Evolutionary conservation across 192 early-diverging fungal genomes (phyloP).

Genomic region (Rhizophlyctis rosea): DNA sequence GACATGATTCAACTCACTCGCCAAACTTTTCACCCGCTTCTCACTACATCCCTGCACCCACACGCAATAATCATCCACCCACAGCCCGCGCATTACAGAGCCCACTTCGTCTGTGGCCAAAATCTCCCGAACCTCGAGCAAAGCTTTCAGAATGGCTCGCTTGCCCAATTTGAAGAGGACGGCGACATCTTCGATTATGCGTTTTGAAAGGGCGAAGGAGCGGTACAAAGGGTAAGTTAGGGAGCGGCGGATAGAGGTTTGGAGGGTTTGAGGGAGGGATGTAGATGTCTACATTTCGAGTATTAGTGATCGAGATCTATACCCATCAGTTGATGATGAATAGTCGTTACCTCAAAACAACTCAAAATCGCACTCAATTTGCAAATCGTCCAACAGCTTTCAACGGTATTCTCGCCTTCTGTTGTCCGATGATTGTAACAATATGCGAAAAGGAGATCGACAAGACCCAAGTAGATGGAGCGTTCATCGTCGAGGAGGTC

Average conservation of each 20-base stretch:
- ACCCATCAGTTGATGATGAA: slow-evolving; percentile 4
- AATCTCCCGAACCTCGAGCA: slow-evolving; percentile 75
- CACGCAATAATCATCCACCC: slow-evolving; percentile 91
- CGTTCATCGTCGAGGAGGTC: slow-evolving; percentile 62
- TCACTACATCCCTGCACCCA: slow-evolving; percentile 83
- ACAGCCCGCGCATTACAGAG: slow-evolving; percentile 85
- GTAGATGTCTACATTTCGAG: slow-evolving; percentile 46
- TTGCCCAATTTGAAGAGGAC: slow-evolving; percentile 80
- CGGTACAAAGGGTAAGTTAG: slow-evolving; percentile 87
- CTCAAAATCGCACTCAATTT: slow-evolving; percentile 76
- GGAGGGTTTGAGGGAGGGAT: slow-evolving; percentile 56
- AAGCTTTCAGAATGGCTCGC: slow-evolving; percentile 70
- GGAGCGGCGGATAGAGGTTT: slow-evolving; percentile 71
- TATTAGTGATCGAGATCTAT: slow-evolving; percentile 8
- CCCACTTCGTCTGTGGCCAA: slow-evolving; percentile 84
- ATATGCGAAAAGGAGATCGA: slow-evolving; percentile 92
- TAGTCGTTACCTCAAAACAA: slow-evolving; percentile 61
- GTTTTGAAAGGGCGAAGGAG: slow-evolving; percentile 69
- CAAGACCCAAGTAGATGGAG: slow-evolving; percentile 73
- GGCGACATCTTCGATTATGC: slow-evolving; percentile 77
- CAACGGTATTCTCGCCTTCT: slow-evolving; percentile 80
- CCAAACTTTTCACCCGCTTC: slow-evolving; percentile 68
- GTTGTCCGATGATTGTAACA: slow-evolving; percentile 82
- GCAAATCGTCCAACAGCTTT: slow-evolving; percentile 87
- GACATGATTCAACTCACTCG: slow-evolving; percentile 73